phyloP scores from a whole-genome alignment of 441 rosid genomes.

The Melastoma candidum region DNA sequence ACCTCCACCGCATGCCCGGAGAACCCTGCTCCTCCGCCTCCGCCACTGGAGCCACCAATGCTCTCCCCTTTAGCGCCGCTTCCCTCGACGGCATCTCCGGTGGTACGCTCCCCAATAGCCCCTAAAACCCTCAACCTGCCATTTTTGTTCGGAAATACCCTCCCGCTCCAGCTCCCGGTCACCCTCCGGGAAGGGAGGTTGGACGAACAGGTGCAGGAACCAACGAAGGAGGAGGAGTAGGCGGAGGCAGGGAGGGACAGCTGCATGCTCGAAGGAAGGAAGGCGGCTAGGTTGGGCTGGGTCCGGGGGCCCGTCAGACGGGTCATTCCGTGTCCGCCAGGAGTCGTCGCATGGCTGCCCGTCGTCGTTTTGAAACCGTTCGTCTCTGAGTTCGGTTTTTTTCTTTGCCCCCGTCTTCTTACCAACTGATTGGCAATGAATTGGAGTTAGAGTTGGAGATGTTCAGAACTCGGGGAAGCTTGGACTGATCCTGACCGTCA shows the following conservation, averaged over 20 bases:
- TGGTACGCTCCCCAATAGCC: slow-evolving; percentile 36
- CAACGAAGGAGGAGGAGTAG: background rate
- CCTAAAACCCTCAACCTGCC: slow-evolving; percentile 14
- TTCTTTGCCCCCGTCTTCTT: too few relatives aligned
- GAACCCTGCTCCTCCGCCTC: slow-evolving; percentile 20
- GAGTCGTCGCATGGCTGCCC: too few relatives aligned
- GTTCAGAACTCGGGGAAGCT: too few relatives aligned
- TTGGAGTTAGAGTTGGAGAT: too few relatives aligned
- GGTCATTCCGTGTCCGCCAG: too few relatives aligned
- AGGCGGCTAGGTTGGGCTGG: too few relatives aligned
- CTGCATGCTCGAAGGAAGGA: slow-evolving; percentile 2
- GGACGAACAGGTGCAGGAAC: slow-evolving; percentile 10
- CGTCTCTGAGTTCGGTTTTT: too few relatives aligned
- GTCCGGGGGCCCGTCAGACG: too few relatives aligned
- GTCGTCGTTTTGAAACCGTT: too few relatives aligned
- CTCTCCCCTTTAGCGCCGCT: slow-evolving; percentile 14
- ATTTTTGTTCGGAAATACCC: slow-evolving; percentile 11
- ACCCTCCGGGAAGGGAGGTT: slow-evolving; percentile 21
- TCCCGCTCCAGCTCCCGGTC: slow-evolving; percentile 13
- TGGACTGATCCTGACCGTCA: too few relatives aligned
- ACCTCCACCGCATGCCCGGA: slow-evolving; percentile 51
- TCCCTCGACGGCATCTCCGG: slow-evolving; percentile 39
- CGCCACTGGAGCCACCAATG: slow-evolving; percentile 9
- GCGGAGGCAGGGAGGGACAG: background rate
- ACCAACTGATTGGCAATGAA: too few relatives aligned